Evolutionary conservation across 805 yeast species (phyloP).

Genomic region (Schwanniomyces vanrijiae): DNA sequence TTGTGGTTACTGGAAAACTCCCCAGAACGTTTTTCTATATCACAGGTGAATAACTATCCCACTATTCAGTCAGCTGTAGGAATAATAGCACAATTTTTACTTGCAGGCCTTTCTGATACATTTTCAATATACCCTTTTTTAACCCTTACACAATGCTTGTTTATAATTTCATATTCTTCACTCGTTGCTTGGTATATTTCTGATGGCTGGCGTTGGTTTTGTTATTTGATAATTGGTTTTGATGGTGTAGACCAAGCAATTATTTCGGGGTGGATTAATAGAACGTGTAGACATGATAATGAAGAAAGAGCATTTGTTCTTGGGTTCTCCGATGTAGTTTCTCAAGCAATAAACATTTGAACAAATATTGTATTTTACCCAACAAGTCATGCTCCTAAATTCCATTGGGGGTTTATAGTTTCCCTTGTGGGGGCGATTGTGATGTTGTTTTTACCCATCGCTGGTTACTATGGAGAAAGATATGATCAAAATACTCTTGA

Average conservation of each 20-base stretch:
- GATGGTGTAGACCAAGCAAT: conserved; percentile 37
- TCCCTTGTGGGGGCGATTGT: conserved; percentile 32
- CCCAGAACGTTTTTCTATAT: conserved; percentile 24
- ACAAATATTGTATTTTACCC: conserved; percentile 46
- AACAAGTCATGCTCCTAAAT: conserved; percentile 39
- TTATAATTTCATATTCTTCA: conserved; percentile 36
- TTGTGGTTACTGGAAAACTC: conserved; percentile 33
- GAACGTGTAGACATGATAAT: conserved; percentile 17
- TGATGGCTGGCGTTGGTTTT: conserved; percentile 38
- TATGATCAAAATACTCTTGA: conserved; percentile 19
- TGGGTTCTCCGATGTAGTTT: conserved; percentile 10
- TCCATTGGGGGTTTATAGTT: conserved; percentile 37
- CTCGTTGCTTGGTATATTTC: conserved; percentile 43
- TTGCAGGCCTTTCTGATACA: conserved; percentile 38
- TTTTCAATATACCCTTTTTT: conserved; percentile 37
- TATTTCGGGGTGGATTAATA: conserved; percentile 43
- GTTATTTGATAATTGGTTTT: conserved; percentile 35
- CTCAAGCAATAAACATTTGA: conserved; percentile 48
- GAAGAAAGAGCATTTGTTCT: conserved; percentile 4
- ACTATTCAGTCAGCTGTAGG: conserved; percentile 42
- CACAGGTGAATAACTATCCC: conserved; percentile 40
- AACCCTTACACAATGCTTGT: conserved; percentile 25
- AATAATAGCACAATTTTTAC: conserved; percentile 37
- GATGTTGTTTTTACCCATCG: conserved; percentile 35
- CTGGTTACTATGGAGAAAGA: conserved; percentile 21